Evolutionary conservation across 345 rosid species (phyloP), one percentile per base, ranked within the genome.

Genomic region (Gossypium stocksii): DNA sequence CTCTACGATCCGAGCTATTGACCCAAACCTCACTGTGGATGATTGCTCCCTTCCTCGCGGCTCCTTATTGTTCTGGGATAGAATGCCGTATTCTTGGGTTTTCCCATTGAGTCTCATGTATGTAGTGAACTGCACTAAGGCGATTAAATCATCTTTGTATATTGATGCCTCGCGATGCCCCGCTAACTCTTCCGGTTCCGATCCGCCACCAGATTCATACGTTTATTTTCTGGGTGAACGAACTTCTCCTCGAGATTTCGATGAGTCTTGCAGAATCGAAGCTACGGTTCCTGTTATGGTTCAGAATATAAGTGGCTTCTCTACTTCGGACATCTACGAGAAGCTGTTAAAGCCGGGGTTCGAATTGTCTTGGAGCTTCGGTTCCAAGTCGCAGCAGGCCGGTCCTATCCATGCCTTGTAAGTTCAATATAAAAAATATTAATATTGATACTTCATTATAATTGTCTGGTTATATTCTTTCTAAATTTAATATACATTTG

Each of bases 131-230:
- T 70, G 73, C 73, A 29, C 58, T 5, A 70, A 0, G 57, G 48
- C 49, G 17, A 11, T 70, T 6, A 43, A 65, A 3, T 70, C 61
- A 9, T 53, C 73, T 27, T 8, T 19, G 2, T 70, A 53, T 53
- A 29, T 70, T 17, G 29, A 70, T 38, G 59, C 73, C 25, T 70
- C 73, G 9, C 61, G 61, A 10, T 70, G 73, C 61, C 8, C 61
- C 29, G 20, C 8, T 51, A 49, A 54, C 34, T 48, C 72, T 9
- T 69, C 72, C 38, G 22, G 9, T 10, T 69, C 59, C 43, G 14
- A 15, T 65, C 69, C 60, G n/a, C 62, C 59, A 0, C 60, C 27
- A 22, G 19, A 15, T 16, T 34, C 27, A 15, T 29, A 70, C 61
- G 14, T 70, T 53, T 70, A 51, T 70, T 56, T 70, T 20, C n/a